Conservation (phyloP, 805 yeast genomes). For the Danielia reshetovae region DNA sequence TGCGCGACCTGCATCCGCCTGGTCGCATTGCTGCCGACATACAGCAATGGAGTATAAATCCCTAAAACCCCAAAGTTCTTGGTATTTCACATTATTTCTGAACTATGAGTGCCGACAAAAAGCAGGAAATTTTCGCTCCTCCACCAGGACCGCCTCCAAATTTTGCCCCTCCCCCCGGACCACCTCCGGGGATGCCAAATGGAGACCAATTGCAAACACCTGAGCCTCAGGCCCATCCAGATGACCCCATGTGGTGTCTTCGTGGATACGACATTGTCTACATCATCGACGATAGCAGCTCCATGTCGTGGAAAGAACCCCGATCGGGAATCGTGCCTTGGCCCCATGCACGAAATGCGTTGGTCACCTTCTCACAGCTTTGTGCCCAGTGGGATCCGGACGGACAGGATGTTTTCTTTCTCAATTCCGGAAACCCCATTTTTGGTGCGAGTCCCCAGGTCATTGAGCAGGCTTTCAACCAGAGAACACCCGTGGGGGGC, state of each 20-base stretch:
- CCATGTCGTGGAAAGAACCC: conserved; percentile 12
- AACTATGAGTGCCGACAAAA: too few species aligned
- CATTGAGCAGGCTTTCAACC: conserved; percentile 9
- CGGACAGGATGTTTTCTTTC: conserved; percentile 14
- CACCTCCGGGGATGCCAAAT: too few species aligned
- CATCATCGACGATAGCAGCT: conserved; percentile 12
- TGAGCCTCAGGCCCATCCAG: not conserved
- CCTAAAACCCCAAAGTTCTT: too few species aligned
- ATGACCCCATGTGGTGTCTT: conserved; percentile 10
- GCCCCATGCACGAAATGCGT: conserved; percentile 11
- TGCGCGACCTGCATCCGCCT: too few species aligned
- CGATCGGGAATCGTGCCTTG: conserved; percentile 12
- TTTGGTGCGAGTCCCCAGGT: conserved; percentile 8
- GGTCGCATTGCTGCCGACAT: too few species aligned
- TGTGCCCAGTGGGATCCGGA: conserved; percentile 15
- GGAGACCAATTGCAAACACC: not conserved
- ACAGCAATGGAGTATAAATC: too few species aligned
- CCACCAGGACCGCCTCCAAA: too few species aligned
- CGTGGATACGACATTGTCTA: conserved; percentile 13
- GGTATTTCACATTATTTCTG: too few species aligned
- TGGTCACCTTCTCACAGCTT: conserved; percentile 9
- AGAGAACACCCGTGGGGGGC: conserved; percentile 8
- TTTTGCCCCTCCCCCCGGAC: not conserved
- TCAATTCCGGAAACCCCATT: conserved; percentile 6
- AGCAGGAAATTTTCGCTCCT: too few species aligned